Evolutionary conservation across 345 rosid species (phyloP).

Genomic region (Salix koriyanagi): DNA sequence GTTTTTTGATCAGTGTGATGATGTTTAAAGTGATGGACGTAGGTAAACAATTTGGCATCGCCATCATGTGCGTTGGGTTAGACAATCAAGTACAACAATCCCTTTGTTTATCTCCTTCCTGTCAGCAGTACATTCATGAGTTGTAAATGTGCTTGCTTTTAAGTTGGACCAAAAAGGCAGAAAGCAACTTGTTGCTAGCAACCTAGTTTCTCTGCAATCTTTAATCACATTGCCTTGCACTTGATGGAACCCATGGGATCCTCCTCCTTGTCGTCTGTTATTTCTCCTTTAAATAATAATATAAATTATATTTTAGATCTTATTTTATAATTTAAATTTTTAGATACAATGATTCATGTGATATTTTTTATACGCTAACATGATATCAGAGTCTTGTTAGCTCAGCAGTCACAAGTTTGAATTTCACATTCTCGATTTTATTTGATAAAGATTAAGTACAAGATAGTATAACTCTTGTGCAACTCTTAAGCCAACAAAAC

Average conservation of each 20-base stretch:
- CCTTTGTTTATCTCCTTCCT: background rate
- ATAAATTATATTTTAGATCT: too few species aligned
- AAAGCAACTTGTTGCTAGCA: constrained; percentile 6
- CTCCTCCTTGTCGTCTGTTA: background rate
- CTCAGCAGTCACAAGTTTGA: fast-evolving
- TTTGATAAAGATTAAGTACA: too few species aligned
- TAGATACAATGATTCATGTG: fast-evolving
- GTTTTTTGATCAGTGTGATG: background rate
- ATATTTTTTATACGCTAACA: too few species aligned
- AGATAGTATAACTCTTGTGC: too few species aligned
- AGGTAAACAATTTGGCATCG: background rate
- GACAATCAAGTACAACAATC: background rate
- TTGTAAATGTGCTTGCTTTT: constrained; percentile 7
- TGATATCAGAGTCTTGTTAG: too few species aligned
- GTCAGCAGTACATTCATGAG: background rate
- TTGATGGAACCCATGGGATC: background rate
- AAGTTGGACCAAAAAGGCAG: background rate
- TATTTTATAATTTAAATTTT: too few species aligned
- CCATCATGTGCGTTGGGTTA: constrained; percentile 14
- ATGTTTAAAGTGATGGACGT: too few species aligned
- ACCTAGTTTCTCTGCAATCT: background rate
- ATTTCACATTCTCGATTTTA: too few species aligned
- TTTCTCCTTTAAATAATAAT: background rate
- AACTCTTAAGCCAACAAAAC: too few species aligned
- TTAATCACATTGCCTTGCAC: background rate